Evolutionary conservation across 768 basidiomycete genomes (phyloP).

Genomic region (Lactarius sp.): DNA sequence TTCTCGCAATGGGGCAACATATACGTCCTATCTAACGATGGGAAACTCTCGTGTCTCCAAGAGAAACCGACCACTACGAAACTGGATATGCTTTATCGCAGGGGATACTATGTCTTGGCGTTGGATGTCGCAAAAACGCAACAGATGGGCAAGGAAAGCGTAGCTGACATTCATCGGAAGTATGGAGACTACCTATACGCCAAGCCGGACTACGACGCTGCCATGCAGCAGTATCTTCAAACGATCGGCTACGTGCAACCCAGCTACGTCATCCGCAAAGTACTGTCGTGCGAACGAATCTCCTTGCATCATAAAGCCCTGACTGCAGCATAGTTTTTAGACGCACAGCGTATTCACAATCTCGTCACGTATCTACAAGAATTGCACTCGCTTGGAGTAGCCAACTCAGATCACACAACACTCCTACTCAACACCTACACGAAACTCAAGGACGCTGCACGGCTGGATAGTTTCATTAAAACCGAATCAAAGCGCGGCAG

Average conservation of each 20-base stretch:
- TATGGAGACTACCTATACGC: slow-evolving; percentile 90
- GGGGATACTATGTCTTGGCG: slow-evolving; percentile 73
- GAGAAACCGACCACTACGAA: slow-evolving; percentile 84
- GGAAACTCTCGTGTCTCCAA: slow-evolving; percentile 62
- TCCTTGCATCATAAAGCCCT: background rate
- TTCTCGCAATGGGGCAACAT: slow-evolving; percentile 78
- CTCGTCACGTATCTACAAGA: slow-evolving; percentile 96
- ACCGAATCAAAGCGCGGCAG: slow-evolving; percentile 58
- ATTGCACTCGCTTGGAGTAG: slow-evolving; percentile 81
- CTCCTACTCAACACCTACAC: slow-evolving; percentile 96
- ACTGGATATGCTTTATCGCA: slow-evolving; percentile 78
- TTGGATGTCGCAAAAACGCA: slow-evolving; percentile 79
- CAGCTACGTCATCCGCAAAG: slow-evolving; percentile 97
- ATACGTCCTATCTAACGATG: slow-evolving; percentile 74
- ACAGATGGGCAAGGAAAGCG: slow-evolving; percentile 59
- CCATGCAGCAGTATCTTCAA: slow-evolving; percentile 88
- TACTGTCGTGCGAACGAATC: slow-evolving; percentile 29
- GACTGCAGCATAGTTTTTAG: slow-evolving; percentile 66
- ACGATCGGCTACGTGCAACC: slow-evolving; percentile 88
- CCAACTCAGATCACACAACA: slow-evolving; percentile 95
- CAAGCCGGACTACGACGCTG: slow-evolving; percentile 89
- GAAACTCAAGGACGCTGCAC: slow-evolving; percentile 86
- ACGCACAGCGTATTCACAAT: slow-evolving; percentile 92
- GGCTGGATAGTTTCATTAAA: slow-evolving; percentile 90
- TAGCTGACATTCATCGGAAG: slow-evolving; percentile 85